Evolutionary conservation across 2,329 filamentous ascomycete species (phyloP), one percentile per base, ranked within the genome.

Genomic region (Lasiodiplodia sp.): DNA sequence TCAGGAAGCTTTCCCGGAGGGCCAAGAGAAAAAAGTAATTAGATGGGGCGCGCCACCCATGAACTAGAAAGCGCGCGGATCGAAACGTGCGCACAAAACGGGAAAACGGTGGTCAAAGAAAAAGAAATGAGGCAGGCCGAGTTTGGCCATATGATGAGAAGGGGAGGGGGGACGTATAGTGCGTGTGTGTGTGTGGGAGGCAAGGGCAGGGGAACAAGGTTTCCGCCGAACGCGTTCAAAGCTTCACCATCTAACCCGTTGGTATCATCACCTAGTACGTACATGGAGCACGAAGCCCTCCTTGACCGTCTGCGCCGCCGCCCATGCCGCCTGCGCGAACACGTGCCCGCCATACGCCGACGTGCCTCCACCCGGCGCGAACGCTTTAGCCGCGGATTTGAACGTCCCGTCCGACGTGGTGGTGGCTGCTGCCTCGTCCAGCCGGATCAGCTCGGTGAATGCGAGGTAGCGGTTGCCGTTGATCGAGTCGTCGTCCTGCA

Each of bases 311-410:
- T 87, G 83, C 10, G 83, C 83, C 10, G 86, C 86, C 18, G 86
- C 86, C 79, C 84, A 88, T 18, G 84, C 85, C 38, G 86, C 83
- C 75, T 88, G 86, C n/a, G 84, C 83, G 71, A 84, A 87, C 4
- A 87, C 85, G 77, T 88, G 85, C 1, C 86, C 86, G 14, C 86
- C 86, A 74, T 86, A 87, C 0, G 85, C 82, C 16, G 81, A 77
- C 2, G 77, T 78, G 18, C 79, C 75, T 7, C 76, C 77, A 3
- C 79, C 82, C 0, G 84, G 83, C 12, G 80, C 78, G 70, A 81
- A 86, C 0, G 81, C 79, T 64, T 75, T 78, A 10, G 79, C 77
- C 38, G 75, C 78, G 2, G 79, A 82, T 37, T 79, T 76, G 67
- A 77, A 83, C 25, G 79, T 82, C 56, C 71, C 69, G 40, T 80